Conservation (phyloP, 2,329 filamentous ascomycete genomes). For the Emydomyces testavorans region DNA sequence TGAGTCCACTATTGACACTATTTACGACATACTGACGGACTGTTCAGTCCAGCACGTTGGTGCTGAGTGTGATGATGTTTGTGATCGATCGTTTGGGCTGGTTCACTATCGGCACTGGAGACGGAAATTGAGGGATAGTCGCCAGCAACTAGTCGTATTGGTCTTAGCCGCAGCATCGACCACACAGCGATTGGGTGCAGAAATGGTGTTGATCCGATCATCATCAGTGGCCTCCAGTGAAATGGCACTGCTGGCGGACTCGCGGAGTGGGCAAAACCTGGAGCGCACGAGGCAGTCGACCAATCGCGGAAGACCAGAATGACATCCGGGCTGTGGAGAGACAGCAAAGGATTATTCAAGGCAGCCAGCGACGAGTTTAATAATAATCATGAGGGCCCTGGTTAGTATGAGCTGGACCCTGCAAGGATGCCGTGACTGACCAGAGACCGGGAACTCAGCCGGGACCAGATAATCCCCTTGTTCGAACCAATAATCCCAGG, state of each 20-base stretch:
- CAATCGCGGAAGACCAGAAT: conserved; percentile 18
- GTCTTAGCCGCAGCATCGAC: conserved; percentile 5
- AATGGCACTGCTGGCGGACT: conserved; percentile 3
- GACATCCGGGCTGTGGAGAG: conserved; percentile 14
- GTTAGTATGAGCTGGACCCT: conserved; percentile 12
- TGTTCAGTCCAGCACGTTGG: not conserved
- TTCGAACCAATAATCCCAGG: not conserved
- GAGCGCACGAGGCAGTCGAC: conserved; percentile 9
- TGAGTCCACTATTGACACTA: too few species aligned
- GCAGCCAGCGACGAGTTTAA: conserved; percentile 10
- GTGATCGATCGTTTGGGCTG: not conserved
- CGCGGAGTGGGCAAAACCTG: conserved; percentile 7
- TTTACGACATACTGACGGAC: too few species aligned
- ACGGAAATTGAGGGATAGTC: conserved; percentile 9
- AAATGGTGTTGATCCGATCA: conserved; percentile 6
- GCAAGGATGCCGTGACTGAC: conserved; percentile 16
- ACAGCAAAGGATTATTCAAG: not conserved
- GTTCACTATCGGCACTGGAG: conserved; percentile 2
- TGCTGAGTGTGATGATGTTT: conserved; percentile 4
- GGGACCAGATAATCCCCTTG: conserved; percentile 1
- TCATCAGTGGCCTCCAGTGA: conserved; percentile 3
- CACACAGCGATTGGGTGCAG: conserved; percentile 2
- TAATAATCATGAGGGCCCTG: conserved; percentile 6
- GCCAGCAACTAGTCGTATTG: conserved; percentile 2
- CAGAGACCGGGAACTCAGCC: conserved; percentile 13